A percentile compares a stretch with the other conserved stretches of the same genome.
Conservation (phyloP, 129 eudicot species). For the carrot (Daucus carota) region DH1_v3.0 NC_030384.2:43543001-43543500, state of each 20-base stretch:
- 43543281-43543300: neutral
- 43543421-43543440: neutral
- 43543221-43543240: neutral
- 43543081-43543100: constrained; percentile 95
- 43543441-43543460: too few species aligned
- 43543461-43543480: too few species aligned
- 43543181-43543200: constrained; percentile 73
- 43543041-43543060: constrained; percentile 68
- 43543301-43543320: too few species aligned
- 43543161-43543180: constrained; percentile 63
- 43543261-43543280: neutral
- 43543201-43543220: constrained; percentile 77
- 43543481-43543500: too few species aligned
- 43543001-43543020: constrained; percentile 56
- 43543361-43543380: neutral
- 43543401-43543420: neutral
- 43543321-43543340: neutral
- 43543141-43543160: constrained; percentile 61
- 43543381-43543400: neutral
- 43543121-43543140: constrained; percentile 59
- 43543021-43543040: constrained; percentile 86
- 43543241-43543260: neutral
- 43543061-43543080: constrained; percentile 80
- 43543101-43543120: constrained; percentile 83
- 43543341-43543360: neutral